Percentiles rank a stretch among this genome's conserved stretches.
These are phyloP conservation scores for Dioscorea zingiberensis DNA, from an alignment of 106 monocot species.

Conservation along the genomic window DNA sequence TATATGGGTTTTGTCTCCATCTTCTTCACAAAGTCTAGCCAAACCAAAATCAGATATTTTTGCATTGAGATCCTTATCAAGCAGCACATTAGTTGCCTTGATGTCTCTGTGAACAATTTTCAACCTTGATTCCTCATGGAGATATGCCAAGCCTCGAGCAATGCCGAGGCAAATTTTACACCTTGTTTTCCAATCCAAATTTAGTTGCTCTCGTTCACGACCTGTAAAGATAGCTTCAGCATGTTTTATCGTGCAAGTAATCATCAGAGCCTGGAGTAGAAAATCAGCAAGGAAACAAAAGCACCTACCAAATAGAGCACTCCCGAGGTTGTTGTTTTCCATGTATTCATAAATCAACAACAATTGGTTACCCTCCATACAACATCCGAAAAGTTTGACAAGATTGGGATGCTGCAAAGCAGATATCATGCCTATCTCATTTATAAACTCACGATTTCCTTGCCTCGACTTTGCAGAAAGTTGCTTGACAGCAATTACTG, in stretches of 20 bases:
- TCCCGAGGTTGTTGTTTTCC: slow-evolving; percentile 21
- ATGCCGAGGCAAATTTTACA: slow-evolving; percentile 21
- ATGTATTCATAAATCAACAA: slow-evolving; percentile 16
- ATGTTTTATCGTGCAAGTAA: too few relatives aligned
- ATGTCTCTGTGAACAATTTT: slow-evolving; percentile 39
- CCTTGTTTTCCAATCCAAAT: slow-evolving; percentile 27
- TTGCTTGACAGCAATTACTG: slow-evolving; percentile 15
- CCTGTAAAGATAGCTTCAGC: not conserved
- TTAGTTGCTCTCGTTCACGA: not conserved
- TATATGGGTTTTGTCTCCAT: slow-evolving; percentile 17
- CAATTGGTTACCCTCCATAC: slow-evolving; percentile 17
- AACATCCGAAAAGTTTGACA: slow-evolving; percentile 22
- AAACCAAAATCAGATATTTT: slow-evolving; percentile 44
- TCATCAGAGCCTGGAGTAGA: not conserved
- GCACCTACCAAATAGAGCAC: slow-evolving; percentile 23
- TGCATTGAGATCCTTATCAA: slow-evolving; percentile 29
- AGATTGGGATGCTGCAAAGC: slow-evolving; percentile 24
- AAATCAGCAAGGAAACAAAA: not conserved
- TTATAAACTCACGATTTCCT: slow-evolving; percentile 18
- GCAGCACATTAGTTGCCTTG: slow-evolving; percentile 27
- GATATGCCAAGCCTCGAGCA: slow-evolving; percentile 25
- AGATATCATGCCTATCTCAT: slow-evolving; percentile 23
- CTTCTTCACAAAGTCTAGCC: slow-evolving; percentile 24
- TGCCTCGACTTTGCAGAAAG: slow-evolving; percentile 16
- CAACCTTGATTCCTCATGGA: slow-evolving; percentile 28